Percentiles rank a stretch among this genome's conserved stretches.
These are phyloP conservation scores for Ceriops zippeliana DNA, from an alignment of 345 rosid species.

Conservation along the genomic window DNA sequence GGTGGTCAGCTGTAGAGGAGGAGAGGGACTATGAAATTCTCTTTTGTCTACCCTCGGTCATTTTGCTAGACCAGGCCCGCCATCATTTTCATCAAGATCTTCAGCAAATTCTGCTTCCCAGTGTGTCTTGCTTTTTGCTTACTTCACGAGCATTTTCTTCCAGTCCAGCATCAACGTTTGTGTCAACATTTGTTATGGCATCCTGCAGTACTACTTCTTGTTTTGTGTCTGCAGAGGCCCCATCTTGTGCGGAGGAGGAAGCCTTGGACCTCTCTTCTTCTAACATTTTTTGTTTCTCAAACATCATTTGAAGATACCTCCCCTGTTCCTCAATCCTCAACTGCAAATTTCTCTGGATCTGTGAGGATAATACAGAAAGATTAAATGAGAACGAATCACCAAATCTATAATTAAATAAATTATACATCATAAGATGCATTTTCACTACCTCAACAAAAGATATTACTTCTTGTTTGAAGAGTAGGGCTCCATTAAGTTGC, in stretches of 20 bases:
- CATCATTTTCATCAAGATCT: slow-evolving; percentile 4
- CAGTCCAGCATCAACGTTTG: neutral
- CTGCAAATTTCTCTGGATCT: slow-evolving; percentile 88
- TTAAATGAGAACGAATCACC: neutral
- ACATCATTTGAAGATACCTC: slow-evolving; percentile 54
- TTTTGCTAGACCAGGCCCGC: slow-evolving; percentile 22
- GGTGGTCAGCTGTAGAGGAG: slow-evolving; percentile 9
- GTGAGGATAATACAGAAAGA: slow-evolving; percentile 13
- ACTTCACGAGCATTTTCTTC: slow-evolving; percentile 13
- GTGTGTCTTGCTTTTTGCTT: slow-evolving; percentile 17
- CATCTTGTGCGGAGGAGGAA: slow-evolving; percentile 34
- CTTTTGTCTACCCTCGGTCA: slow-evolving; percentile 37
- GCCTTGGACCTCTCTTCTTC: slow-evolving; percentile 27
- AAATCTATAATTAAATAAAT: neutral
- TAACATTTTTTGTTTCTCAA: slow-evolving; percentile 55
- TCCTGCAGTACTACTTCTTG: slow-evolving; percentile 18
- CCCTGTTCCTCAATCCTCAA: slow-evolving; percentile 79
- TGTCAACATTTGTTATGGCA: slow-evolving; percentile 2
- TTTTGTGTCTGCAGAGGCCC: slow-evolving; percentile 15
- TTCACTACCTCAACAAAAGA: neutral
- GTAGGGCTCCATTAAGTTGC: no score
- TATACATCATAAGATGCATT: neutral
- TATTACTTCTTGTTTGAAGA: no score
- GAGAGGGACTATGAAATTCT: neutral
- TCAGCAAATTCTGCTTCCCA: neutral